Percentiles rank a stretch among this genome's conserved stretches.
These are phyloP conservation scores for Meira nashicola DNA, from an alignment of 1,284 basidiomycete genomes.

Conservation along the genomic window DNA sequence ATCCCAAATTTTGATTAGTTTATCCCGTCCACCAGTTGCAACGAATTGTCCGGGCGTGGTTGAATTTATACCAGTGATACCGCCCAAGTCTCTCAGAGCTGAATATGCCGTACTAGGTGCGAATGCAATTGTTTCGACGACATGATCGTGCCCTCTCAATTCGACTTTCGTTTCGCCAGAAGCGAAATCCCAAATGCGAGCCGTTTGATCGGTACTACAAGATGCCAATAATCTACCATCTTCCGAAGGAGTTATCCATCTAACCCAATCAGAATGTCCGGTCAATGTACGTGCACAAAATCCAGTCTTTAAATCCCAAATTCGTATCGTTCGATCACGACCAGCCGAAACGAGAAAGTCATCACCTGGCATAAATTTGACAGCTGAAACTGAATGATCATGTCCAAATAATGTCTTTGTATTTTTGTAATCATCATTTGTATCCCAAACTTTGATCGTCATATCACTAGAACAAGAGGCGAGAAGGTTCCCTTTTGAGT, in stretches of 20 bases:
- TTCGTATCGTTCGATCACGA: conserved; percentile 75
- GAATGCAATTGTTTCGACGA: conserved; percentile 76
- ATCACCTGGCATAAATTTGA: conserved; percentile 77
- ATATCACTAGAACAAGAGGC: conserved; percentile 84
- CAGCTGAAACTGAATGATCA: conserved; percentile 81
- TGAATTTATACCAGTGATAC: conserved; percentile 57
- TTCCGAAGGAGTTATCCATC: conserved; percentile 65
- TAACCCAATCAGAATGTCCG: conserved; percentile 66
- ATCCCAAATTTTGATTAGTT: conserved; percentile 83
- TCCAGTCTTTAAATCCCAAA: conserved; percentile 66
- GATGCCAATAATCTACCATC: conserved; percentile 72
- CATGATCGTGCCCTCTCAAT: conserved; percentile 80
- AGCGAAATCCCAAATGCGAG: conserved; percentile 71
- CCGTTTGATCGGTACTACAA: conserved; percentile 76
- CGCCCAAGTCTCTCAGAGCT: conserved; percentile 71
- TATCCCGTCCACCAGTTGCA: conserved; percentile 79
- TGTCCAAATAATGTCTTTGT: conserved; percentile 80
- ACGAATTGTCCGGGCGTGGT: conserved; percentile 61
- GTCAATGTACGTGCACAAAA: conserved; percentile 42
- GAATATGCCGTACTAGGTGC: conserved; percentile 70
- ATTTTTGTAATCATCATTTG: conserved; percentile 81
- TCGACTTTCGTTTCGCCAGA: conserved; percentile 75
- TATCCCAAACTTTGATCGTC: conserved; percentile 87
- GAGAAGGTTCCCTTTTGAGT: conserved; percentile 72
- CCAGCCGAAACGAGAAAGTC: conserved; percentile 77